Evolutionary conservation across 2,329 filamentous ascomycete genomes (phyloP), one percentile per base, ranked within the genome.

Genomic region (Botrytis squamosa): DNA sequence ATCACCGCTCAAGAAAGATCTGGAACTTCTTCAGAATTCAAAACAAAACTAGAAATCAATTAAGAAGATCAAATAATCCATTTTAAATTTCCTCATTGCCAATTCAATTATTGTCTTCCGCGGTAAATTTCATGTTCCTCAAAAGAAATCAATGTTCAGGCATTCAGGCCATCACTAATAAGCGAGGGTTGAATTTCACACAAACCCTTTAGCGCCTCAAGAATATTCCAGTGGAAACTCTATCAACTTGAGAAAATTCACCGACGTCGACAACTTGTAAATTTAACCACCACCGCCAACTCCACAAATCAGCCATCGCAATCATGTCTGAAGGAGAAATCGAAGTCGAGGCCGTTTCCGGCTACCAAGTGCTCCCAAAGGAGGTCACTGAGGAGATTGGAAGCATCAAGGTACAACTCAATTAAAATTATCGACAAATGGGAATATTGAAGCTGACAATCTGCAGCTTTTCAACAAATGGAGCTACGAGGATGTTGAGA

Each of bases 401-500:
- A 86, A 92, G 89, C 87, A 89, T 96, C 85, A 97, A 97, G 92
- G 91, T 97, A 73, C n/a, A 44, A 65, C 49, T 60, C 40, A 66
- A 52, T 72, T 67, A 44, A 55, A 70, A 70, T 64, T 57, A n/a
- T 75, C 57, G 70, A 72, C 74, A 68, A 49, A 8, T 9, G n/a
- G 29, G 62, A 71, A 70, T 52, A 71, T 68, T 63, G 60, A 63
- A 67, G 73, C 74, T 71, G 71, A 67, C 36, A 49, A 29, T 68
- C 49, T 73, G 29, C 60, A 73, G 72, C 90, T 97, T 82, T 97
- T 97, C 91, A 97, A 96, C 92, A 97, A 97, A 88, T 97, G 95
- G 91, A 91, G 87, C 87, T 99, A 98, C 88, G 96, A 96, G 85
- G 93, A 98, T 91, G 95, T 99, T 84, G 96, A 99, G 90, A 96